Base-by-base conservation (phyloP, 1,284 basidiomycete species). In the Moesziomyces antarcticus region DNA sequence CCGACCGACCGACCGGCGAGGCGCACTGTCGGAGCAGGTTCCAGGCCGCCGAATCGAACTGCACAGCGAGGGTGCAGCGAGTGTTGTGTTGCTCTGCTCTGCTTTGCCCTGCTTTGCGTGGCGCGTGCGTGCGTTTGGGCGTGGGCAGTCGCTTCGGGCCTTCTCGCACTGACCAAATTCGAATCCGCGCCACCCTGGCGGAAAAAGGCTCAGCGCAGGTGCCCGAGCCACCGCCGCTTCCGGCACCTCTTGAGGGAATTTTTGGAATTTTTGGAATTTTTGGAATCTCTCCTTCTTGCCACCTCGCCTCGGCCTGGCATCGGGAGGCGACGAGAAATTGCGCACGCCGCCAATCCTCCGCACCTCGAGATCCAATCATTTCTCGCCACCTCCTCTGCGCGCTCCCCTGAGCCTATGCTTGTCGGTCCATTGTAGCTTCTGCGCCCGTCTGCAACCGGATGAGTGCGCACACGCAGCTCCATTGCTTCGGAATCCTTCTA, bases 251-350 rank as follows among this genome's bases (percentile, higher is more conserved):
- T 52, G 14, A 35, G 43, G n/a, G 27, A 18, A 44, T 52, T 51
- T 54, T 27, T 50, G 37, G n/a, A 40, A 43, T 50, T 24, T 22
- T 47, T 52, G 48, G 48, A 62, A 56, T 41, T 49, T 24, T 58
- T 30, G n/a, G 21, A 45, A 24, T 42, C 35, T 24, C 21, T 33
- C 11, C 30, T 33, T 33, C 11, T 33, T 33, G 20, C 20, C 20
- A 21, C 20, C 20, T 33, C 30, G 30, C 30, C 30, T 33, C 30
- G 30, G 30, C 10, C 30, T 33, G 30, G 30, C 30, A 13, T 33
- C 30, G 30, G 30, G 25, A 27, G 30, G 30, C 11, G 2, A 4
- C 30, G 10, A 33, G 30, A 13, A 13, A 13, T 33, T 16, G 37
- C 37, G 37, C 37, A 40, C 3, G 25, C 6, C 16, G 37, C 37